Base-by-base conservation (phyloP, 106 monocot genomes). In the Acanthochlamys bracteata region DNA sequence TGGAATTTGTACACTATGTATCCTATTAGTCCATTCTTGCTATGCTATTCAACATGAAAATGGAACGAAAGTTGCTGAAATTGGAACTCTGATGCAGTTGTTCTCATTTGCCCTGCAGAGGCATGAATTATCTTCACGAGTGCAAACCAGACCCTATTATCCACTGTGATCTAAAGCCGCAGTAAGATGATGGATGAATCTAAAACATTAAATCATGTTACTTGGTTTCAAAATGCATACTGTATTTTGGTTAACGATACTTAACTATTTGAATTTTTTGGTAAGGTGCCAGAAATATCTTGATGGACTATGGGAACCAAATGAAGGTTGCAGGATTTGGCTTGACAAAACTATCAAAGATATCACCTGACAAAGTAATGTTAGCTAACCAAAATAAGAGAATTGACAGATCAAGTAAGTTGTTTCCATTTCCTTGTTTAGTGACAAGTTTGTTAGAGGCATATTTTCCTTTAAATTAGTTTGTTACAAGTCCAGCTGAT, bases 271-370 rank as follows among this genome's bases (percentile, higher is more conserved):
- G n/a, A n/a, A n/a, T 79, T 21, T 80, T 90, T 80, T 80, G 58
- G 71, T 81, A 91, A 91, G 90, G 84, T 96, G 82, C 41, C 96
- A 96, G 96, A 84, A 85, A 90, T 80, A 85, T 96, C 74, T 82
- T 96, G 68, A 78, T 88, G 71, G 90, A 85, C 76, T 68, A 69
- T 88, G 90, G 78, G 70, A 82, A 78, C 60, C 84, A 76, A 41
- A 64, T 88, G 60, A 96, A 96, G 67, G 80, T 96, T n/a, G 80
- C 82, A 42, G 96, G 88, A 15, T 91, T 88, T 85, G 96, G 96
- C 58, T 75, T 81, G 80, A 72, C 85, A 79, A 85, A 73, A 66
- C 71, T 85, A 69, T 77, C 82, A 70, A 88, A 81, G 79, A 40
- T 83, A 74, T 91, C 96, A 27, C 43, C 76, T 16, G 80, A 79